Evolutionary conservation across 768 basidiomycete genomes (phyloP), one percentile per base, ranked within the genome.

Genomic region (Naematelia encephala): DNA sequence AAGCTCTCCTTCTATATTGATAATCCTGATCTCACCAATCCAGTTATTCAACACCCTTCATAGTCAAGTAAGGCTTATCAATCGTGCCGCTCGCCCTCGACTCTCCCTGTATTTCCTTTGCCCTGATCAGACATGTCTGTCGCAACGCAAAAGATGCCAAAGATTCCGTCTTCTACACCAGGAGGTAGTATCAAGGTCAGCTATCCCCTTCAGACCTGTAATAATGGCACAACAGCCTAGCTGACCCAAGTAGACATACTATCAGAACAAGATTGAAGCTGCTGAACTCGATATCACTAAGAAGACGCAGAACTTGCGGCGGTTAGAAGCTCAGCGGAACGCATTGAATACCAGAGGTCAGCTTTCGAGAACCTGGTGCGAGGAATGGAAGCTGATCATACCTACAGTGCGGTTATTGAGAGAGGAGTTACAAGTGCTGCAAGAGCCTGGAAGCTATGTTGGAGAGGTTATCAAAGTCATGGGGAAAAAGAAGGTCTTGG

Each of bases 401-500:
- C 50, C 21, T 26, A 49, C 49, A 96, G 94, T 99, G 25, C 82
- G 94, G 48, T 78, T 98, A 10, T 81, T 98, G 29, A 78, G 93
- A 42, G 94, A 99, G 77, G 94, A 94, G 78, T 80, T 98, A 2
- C 92, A 92, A 70, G 81, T 93, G 12, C 81, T 96, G 5, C 91
- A 92, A 64, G 94, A 98, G 72, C 92, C 96, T 0, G 94, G 92
- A 25, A 90, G 88, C 74, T 97, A 98, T 79, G 93, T 99, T 42
- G 96, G 96, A 5, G 96, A 98, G 79, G 86, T 98, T 12, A 87
- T 97, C 66, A 98, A 94, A 79, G 88, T 96, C 4, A 99, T 98
- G 96, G 91, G 93, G 56, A 97, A 97, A 87, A 98, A 86, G 78
- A 97, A 96, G 79, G 93, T 98, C 13, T 80, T 98, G 43, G 93